Percentiles rank a stretch among this genome's conserved stretches.
These are phyloP conservation scores for Solanum peruvianum DNA, from an alignment of 257 asterid genomes.

Conservation along the genomic window DNA sequence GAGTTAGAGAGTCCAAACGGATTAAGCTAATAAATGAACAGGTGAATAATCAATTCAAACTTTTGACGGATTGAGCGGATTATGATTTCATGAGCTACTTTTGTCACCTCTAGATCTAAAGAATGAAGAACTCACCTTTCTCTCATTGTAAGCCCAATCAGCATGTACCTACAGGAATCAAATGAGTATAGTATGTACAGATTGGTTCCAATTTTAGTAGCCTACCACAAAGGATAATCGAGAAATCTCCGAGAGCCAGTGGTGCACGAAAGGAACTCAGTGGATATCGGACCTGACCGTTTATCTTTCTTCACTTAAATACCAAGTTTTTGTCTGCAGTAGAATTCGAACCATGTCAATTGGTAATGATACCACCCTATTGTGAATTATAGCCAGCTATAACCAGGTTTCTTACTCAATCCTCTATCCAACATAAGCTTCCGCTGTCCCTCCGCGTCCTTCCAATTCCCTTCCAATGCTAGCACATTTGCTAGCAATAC, in stretches of 20 bases:
- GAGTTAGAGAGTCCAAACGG: not conserved
- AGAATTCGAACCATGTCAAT: not conserved
- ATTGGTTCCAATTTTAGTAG: not conserved
- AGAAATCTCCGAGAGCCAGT: not conserved
- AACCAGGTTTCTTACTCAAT: conserved; percentile 40
- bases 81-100: not conserved
- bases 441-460: conserved; percentile 37
- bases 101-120: not conserved
- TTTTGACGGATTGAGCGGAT: not conserved
- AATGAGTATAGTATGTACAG: not conserved
- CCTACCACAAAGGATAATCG: not conserved
- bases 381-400: conserved; percentile 37
- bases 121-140: not conserved
- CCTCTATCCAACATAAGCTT: conserved; percentile 30
- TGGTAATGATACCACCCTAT: not conserved
- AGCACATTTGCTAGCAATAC: conserved; percentile 44
- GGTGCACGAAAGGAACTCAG: not conserved
- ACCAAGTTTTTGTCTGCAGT: not conserved
- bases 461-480: conserved; percentile 54
- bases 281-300: not conserved
- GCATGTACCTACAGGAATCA: not conserved
- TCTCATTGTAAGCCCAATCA: not conserved
- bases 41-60: not conserved
- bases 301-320: not conserved
- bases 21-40: not conserved